Conservation (phyloP, 192 early-diverging fungal genomes). For the Linnemannia elongata region DNA sequence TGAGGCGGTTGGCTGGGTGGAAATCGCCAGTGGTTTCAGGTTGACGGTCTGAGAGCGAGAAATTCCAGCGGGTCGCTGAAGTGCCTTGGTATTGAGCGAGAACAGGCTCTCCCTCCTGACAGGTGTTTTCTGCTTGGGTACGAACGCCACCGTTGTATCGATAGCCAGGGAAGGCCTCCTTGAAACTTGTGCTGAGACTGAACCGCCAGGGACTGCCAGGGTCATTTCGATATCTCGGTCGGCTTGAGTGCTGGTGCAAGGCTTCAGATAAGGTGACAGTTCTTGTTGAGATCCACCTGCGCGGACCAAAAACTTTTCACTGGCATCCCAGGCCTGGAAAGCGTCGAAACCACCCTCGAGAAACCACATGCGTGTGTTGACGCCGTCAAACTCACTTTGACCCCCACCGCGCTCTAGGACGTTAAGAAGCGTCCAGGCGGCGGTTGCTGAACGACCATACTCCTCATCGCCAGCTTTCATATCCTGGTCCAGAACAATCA, state of each 20-base stretch:
- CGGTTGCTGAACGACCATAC: constrained; percentile 50
- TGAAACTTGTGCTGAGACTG: neutral
- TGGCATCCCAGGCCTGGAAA: constrained; percentile 57
- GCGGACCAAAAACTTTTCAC: constrained; percentile 30
- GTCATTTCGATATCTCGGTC: constrained; percentile 39
- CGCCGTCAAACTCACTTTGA: constrained; percentile 23
- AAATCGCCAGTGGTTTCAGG: constrained; percentile 35
- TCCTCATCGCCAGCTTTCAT: constrained; percentile 61
- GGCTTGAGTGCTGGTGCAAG: neutral
- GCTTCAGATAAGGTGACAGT: neutral
- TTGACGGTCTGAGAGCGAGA: constrained; percentile 35
- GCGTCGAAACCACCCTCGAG: constrained; percentile 66
- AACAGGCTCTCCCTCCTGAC: constrained; percentile 56
- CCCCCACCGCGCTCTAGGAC: constrained; percentile 59
- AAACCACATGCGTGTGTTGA: constrained; percentile 52
- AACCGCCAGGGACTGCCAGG: constrained; percentile 11
- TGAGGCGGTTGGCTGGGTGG: neutral
- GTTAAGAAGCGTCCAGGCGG: constrained; percentile 66
- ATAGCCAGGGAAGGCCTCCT: constrained; percentile 21
- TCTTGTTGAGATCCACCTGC: neutral
- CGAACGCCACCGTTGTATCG: constrained; percentile 29
- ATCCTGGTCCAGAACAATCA: constrained; percentile 64
- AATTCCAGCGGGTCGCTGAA: constrained; percentile 35
- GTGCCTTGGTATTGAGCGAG: constrained; percentile 57
- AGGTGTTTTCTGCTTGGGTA: constrained; percentile 18